Base-by-base conservation (phyloP, 768 basidiomycete species). In the Amanita jacksonii region DNA sequence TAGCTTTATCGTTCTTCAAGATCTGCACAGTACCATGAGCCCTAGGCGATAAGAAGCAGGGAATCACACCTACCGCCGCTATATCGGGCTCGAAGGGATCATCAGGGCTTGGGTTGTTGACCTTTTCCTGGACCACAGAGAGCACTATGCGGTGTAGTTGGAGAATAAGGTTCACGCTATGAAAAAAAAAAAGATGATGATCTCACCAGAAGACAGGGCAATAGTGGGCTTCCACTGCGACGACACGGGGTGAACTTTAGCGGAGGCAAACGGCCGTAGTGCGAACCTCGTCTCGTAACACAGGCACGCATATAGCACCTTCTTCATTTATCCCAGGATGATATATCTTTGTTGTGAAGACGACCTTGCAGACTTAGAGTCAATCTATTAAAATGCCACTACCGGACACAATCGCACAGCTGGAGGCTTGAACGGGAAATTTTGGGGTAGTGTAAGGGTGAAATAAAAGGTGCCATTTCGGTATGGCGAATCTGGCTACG, bases 291-390 rank as follows among this genome's bases (percentile, higher is more conserved):
- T 91, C 88, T 53, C 84, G 76, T 41, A 91, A 71, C 37, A 91
- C 73, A 25, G 87, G 82, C 24, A 91, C 77, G 57, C 88, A 91
- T 46, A 91, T 90, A 18, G 74, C 69, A 25, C 88, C 88, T 57
- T 91, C 86, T 45, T 90, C 88, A 50, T 91, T 88, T 59, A 91
- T 85, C 28, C 89, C 88, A 20, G 88, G 88, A 60, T 91, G 88
- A 57, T 91, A 91, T 36, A 91, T 82, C 72, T 80, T 89, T 44
- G 88, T 91, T 31, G 68, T 77, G 61, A 91, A 90, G 28, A 75
- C 77, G 32, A 91, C 85, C 87, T 90, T 55, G 53, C 52, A 22
- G 42, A 31, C 43, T 19, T 33, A n/a, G n/a, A 32, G 49, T 48
- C 46, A 42, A 43, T 34, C 27, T 43, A n/a, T 32, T 33, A 44